phyloP scores from a whole-genome alignment of 73 alveolate genomes.

The Symbiodinium natans region DNA sequence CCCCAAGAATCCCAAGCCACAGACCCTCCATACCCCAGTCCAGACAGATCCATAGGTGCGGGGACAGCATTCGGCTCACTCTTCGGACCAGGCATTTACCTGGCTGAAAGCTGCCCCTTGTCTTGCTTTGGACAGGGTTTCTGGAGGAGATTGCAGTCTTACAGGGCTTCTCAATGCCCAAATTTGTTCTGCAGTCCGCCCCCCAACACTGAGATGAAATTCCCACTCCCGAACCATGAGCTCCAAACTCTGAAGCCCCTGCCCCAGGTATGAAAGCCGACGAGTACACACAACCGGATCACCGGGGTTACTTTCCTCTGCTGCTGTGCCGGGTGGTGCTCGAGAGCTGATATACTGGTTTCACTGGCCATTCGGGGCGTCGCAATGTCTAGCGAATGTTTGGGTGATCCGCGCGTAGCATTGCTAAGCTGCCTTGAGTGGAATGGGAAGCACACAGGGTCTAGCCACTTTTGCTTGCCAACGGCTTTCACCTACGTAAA shows the following conservation, averaged over 20 bases:
- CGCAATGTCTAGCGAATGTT: no score
- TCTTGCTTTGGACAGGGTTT: neutral
- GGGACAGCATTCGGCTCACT: constrained; percentile 87
- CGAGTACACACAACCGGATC: constrained; percentile 71
- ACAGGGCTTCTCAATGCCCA: neutral
- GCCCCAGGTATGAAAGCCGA: constrained; percentile 91
- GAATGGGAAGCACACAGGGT: no score
- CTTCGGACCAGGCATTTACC: constrained; percentile 78
- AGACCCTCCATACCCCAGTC: no score
- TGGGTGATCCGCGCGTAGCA: no score
- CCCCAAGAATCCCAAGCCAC: no score
- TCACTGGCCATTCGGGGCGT: no score
- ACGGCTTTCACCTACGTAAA: no score
- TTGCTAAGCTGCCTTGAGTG: no score
- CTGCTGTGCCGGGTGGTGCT: constrained; percentile 52
- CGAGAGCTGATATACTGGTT: neutral
- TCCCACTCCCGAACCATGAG: no score
- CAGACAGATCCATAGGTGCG: constrained; percentile 37
- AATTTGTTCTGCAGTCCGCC: neutral
- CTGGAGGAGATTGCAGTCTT: neutral
- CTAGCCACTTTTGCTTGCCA: no score
- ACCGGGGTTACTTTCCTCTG: constrained; percentile 69
- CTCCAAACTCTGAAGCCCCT: no score
- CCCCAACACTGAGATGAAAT: no score
- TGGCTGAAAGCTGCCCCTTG: constrained; percentile 73